phyloP scores from a whole-genome alignment of 108 stramenopile genomes.

The Hondaea fermentalgiana region DNA sequence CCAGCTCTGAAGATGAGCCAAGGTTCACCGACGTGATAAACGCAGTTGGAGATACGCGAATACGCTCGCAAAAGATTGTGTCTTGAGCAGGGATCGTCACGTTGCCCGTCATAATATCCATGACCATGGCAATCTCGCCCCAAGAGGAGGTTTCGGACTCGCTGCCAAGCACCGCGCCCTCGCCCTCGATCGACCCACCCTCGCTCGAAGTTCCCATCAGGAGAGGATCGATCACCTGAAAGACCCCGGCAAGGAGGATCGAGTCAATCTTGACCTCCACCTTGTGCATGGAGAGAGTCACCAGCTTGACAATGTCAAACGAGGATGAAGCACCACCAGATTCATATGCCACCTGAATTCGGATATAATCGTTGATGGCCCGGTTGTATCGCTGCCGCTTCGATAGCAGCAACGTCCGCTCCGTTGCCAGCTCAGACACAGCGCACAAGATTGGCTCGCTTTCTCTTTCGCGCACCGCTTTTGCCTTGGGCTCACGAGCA shows the following conservation, averaged over 20 bases:
- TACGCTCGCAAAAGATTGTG: background rate
- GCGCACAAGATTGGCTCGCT: background rate
- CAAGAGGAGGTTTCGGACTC: background rate
- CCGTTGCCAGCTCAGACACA: background rate
- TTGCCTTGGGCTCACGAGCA: background rate
- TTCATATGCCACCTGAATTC: background rate
- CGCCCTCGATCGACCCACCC: background rate
- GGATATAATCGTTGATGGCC: background rate
- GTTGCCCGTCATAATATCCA: background rate
- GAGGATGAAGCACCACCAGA: background rate
- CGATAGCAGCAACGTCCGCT: background rate
- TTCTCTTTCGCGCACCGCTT: background rate
- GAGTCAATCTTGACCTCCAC: background rate
- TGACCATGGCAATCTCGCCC: background rate
- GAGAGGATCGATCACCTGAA: background rate
- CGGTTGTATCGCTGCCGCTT: background rate
- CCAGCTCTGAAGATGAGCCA: background rate
- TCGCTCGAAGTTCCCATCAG: background rate
- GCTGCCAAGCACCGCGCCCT: background rate
- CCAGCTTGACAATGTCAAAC: background rate
- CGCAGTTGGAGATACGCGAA: background rate
- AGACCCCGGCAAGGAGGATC: background rate
- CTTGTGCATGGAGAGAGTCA: background rate
- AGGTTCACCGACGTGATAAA: background rate
- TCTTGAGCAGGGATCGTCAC: background rate